Conservation (phyloP, 352 stramenopile genomes). For the Pythium myriotylum region DNA sequence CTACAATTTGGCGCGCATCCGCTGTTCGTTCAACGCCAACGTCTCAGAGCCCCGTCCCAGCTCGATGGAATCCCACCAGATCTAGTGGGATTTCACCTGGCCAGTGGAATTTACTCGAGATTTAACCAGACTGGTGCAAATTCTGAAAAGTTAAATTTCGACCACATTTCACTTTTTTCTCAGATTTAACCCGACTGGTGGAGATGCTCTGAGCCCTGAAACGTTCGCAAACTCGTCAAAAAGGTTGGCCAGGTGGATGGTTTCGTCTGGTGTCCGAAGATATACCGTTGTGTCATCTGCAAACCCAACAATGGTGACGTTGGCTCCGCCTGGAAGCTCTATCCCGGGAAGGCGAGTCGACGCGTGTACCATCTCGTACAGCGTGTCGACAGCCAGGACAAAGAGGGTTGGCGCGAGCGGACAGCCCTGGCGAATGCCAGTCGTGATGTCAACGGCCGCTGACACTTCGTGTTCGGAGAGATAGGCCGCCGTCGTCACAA, state of each 20-base stretch:
- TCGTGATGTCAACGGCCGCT: neutral
- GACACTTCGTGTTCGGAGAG: neutral
- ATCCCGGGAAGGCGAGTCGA: neutral
- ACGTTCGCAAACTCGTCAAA: neutral
- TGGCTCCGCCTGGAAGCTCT: neutral
- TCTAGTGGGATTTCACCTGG: no score
- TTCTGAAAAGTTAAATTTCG: no score
- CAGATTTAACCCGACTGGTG: no score
- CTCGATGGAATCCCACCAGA: no score
- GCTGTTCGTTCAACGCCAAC: no score
- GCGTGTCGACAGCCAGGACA: conserved; percentile 10
- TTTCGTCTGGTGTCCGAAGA: neutral
- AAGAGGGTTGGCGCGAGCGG: conserved; percentile 10
- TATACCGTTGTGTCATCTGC: conserved; percentile 13
- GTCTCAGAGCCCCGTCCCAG: no score
- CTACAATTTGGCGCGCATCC: no score
- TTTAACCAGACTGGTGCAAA: no score
- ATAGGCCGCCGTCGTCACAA: conserved; percentile 5
- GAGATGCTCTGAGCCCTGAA: neutral
- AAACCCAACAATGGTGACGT: conserved; percentile 1
- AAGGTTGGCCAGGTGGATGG: neutral
- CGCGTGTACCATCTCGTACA: conserved; percentile 2
- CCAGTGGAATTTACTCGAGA: no score
- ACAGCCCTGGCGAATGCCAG: conserved; percentile 15
- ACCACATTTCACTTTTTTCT: no score